These are phyloP conservation scores for Trametes maxima DNA, from an alignment of 768 basidiomycete genomes.

Conservation along the genomic window DNA sequence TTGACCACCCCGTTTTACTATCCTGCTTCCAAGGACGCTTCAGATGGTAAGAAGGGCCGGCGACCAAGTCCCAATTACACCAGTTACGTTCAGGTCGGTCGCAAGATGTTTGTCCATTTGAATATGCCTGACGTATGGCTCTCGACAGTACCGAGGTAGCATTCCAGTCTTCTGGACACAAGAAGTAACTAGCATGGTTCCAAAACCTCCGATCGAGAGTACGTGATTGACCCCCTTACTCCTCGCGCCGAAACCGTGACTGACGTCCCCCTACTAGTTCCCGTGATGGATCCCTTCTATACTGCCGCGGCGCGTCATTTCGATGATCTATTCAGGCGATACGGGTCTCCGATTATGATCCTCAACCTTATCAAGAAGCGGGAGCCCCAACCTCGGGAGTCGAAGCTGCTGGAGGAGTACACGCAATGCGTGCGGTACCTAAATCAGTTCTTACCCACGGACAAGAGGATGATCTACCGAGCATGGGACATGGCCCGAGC, in stretches of 20 bases:
- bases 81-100: conserved; percentile 84
- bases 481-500: conserved; percentile 97
- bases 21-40: conserved; percentile 47
- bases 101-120: background rate
- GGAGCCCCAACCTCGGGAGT: conserved; percentile 80
- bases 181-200: conserved; percentile 86
- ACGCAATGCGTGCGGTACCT: conserved; percentile 90
- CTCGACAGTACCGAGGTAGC: conserved; percentile 81
- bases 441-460: conserved; percentile 90
- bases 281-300: conserved; percentile 91
- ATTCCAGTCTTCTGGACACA: conserved; percentile 98
- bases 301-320: conserved; percentile 93
- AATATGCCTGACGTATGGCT: background rate
- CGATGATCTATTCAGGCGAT: conserved; percentile 84
- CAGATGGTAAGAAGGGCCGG: conserved; percentile 34
- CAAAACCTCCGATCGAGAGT: conserved; percentile 97
- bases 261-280: conserved; percentile 5
- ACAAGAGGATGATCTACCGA: conserved; percentile 86
- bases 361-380: conserved; percentile 93
- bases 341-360: conserved; percentile 87
- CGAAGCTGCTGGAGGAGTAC: conserved; percentile 88
- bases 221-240: conserved; percentile 30
- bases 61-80: conserved; percentile 87
- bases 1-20: conserved; percentile 88
- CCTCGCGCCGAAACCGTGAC: too few relatives aligned